Conservation (phyloP, 2,329 filamentous ascomycete species). For the Calonectria crousiana region DNA sequence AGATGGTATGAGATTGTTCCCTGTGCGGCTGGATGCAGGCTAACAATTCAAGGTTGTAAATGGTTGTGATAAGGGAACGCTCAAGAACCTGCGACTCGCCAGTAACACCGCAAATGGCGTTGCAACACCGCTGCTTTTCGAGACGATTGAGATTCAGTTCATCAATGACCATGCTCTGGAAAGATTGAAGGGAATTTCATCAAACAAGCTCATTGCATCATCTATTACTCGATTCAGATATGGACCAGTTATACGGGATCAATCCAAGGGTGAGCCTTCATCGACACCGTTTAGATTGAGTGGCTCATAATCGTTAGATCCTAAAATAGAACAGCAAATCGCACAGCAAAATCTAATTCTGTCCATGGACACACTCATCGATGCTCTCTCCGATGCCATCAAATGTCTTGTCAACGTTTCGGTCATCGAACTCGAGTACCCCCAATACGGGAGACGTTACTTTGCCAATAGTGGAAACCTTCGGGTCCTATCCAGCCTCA, state of each 20-base stretch:
- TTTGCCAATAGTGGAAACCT: constrained; percentile 3
- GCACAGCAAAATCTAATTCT: not conserved
- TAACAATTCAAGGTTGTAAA: not conserved
- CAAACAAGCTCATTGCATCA: not conserved
- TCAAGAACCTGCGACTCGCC: not conserved
- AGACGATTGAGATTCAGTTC: not conserved
- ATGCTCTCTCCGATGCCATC: not conserved
- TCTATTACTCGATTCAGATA: not conserved
- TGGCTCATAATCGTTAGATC: not conserved
- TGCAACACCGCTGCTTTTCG: not conserved
- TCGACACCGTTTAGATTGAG: not conserved
- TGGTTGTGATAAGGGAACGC: not conserved
- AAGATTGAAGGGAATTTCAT: not conserved
- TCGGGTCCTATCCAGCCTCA: not conserved
- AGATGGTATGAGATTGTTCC: not conserved
- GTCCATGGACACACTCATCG: not conserved
- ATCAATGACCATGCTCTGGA: not conserved
- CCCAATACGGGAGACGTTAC: not conserved
- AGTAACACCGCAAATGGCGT: not conserved
- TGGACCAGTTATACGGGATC: not conserved
- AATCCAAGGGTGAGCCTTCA: not conserved
- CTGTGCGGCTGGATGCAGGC: not conserved
- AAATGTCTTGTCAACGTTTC: not conserved
- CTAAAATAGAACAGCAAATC: not conserved
- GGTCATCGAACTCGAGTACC: not conserved